phyloP scores from a whole-genome alignment of 345 rosid species.

The Eucalyptus decipiens region DNA sequence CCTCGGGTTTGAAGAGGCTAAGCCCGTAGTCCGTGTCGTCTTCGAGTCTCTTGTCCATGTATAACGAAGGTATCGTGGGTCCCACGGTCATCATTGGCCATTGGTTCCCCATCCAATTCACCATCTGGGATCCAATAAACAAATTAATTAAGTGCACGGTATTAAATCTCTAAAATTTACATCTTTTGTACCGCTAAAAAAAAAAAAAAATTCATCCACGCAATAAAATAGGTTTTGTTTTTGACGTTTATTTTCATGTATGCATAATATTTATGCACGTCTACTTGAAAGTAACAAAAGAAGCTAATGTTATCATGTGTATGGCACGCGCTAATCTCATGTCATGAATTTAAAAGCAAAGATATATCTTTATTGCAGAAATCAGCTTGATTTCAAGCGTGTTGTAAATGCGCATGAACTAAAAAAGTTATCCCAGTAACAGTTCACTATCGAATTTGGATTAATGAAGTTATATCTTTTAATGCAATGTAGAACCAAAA shows the following conservation, averaged over 20 bases:
- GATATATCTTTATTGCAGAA: background rate
- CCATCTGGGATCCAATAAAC: slow-evolving; percentile 3
- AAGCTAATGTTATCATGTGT: background rate
- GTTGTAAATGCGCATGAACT: too few relatives aligned
- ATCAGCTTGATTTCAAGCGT: background rate
- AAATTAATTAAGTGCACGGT: background rate
- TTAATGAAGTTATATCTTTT: background rate
- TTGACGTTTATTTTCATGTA: background rate
- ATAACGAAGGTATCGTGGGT: slow-evolving; percentile 43
- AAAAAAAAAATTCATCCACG: slow-evolving; percentile 12
- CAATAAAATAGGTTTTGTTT: slow-evolving; percentile 26
- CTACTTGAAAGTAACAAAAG: background rate
- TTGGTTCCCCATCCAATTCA: slow-evolving; percentile 22
- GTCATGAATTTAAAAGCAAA: background rate
- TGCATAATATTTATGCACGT: background rate
- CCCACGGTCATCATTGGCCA: slow-evolving; percentile 38
- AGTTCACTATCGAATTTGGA: background rate
- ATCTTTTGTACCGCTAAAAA: background rate
- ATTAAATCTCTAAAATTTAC: background rate
- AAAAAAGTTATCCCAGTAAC: background rate
- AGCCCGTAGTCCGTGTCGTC: slow-evolving; percentile 44
- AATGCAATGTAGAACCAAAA: background rate
- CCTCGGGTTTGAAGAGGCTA: slow-evolving; percentile 23
- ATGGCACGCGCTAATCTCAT: background rate
- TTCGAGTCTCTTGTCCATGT: slow-evolving; percentile 29